Evolutionary conservation across 2,329 filamentous ascomycete species (phyloP).

Genomic region (Pseudogymnoascus sp.): DNA sequence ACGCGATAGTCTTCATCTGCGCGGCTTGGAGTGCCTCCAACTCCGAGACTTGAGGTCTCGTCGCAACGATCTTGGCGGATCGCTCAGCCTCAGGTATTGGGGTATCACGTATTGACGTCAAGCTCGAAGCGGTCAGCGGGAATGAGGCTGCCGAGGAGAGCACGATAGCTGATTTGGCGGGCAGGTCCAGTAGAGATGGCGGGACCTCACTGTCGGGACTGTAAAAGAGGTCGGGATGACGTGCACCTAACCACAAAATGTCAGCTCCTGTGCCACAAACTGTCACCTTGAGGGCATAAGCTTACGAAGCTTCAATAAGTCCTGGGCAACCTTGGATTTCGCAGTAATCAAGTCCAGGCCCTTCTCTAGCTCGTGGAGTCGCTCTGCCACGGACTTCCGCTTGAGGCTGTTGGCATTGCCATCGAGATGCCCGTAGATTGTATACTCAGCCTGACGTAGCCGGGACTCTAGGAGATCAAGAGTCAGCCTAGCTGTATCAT

Average conservation of each 20-base stretch:
- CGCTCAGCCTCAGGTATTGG: slow-evolving; percentile 26
- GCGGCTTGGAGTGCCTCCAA: slow-evolving; percentile 25
- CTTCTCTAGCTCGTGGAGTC: slow-evolving; percentile 11
- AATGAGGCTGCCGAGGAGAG: slow-evolving; percentile 29
- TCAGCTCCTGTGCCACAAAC: not conserved
- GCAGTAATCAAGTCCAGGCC: slow-evolving; percentile 13
- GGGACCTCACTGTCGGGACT: slow-evolving; percentile 20
- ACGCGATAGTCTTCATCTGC: slow-evolving; percentile 25
- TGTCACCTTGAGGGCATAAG: not conserved
- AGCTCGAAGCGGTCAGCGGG: slow-evolving; percentile 27
- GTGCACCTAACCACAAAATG: slow-evolving; percentile 24
- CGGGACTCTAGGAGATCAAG: slow-evolving; percentile 28
- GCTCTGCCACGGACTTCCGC: not conserved
- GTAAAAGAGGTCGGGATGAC: slow-evolving; percentile 29
- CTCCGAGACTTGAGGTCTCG: slow-evolving; percentile 27
- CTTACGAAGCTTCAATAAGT: slow-evolving; percentile 28
- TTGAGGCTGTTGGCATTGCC: not conserved
- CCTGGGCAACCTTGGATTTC: slow-evolving; percentile 27
- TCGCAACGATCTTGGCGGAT: slow-evolving; percentile 27
- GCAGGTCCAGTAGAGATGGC: slow-evolving; percentile 24
- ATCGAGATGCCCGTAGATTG: slow-evolving; percentile 16
- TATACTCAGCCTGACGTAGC: slow-evolving; percentile 27
- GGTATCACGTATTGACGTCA: slow-evolving; percentile 28
- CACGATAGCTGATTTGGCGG: slow-evolving; percentile 24
- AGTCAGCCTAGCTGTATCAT: slow-evolving; percentile 26